phyloP scores from a whole-genome alignment of 164 flowering plant genomes.

The Umbilicus rupestris region DNA sequence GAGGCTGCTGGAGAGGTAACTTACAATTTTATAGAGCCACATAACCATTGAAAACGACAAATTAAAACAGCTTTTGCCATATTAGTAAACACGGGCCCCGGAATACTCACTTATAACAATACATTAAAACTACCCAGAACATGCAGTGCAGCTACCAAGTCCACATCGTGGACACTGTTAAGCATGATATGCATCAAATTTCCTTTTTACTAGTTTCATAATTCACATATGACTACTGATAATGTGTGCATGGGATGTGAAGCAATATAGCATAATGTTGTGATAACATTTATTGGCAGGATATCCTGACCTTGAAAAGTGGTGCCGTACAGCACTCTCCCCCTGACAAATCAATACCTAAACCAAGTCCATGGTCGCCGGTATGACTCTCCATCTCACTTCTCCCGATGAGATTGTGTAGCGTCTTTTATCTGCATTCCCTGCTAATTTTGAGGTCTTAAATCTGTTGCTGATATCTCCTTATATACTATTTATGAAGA shows the following conservation, averaged over 20 bases:
- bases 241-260: background rate
- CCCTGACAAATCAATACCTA: conserved; percentile 57
- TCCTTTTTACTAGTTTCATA: background rate
- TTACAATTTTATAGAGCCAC: background rate
- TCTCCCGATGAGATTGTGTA: background rate
- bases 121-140: too few species aligned
- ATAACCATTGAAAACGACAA: too few species aligned
- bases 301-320: conserved; percentile 57
- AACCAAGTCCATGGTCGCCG: conserved; percentile 98
- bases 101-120: background rate
- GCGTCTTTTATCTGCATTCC: background rate
- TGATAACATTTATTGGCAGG: conserved; percentile 34
- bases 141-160: background rate
- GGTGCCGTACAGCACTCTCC: conserved; percentile 98
- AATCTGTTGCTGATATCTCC: background rate
- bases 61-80: background rate
- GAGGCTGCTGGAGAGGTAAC: conserved; percentile 97
- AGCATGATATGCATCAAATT: background rate
- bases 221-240: background rate
- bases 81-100: background rate
- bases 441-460: background rate
- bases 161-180: background rate
- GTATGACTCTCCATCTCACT: conserved; percentile 29
- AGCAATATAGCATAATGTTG: background rate
- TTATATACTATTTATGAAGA: too few species aligned